Base-by-base conservation (phyloP, 2,329 filamentous ascomycete genomes). In the Aureobasidium sp. region DNA sequence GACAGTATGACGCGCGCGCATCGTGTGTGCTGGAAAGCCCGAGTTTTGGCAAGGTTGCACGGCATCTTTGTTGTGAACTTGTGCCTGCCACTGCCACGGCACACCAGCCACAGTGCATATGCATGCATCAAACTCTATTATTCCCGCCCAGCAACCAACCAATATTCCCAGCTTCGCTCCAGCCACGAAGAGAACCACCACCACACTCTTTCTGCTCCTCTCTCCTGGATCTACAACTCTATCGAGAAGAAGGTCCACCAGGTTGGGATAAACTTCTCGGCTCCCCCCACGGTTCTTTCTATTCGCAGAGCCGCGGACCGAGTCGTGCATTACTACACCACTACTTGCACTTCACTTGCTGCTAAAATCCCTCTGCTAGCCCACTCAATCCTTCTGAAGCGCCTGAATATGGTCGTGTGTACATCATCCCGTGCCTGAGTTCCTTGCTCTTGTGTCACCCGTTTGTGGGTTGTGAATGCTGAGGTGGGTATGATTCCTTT, bases 61-160 rank as follows among this genome's bases (percentile, higher is more conserved):
- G 43, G 43, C 55, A 47, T n/a, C 24, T 37, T 37, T 37, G 41
- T 32, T 26, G 52, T 56, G 39, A 20, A 39, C 55, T 36, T 10
- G 17, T 3, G 12, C 34, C 26, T 34, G 39, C 52, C 41, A 47
- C 36, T 39, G 36, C 29, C 32, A 34, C 32, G 9, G 32, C 9
- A 2, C 13, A n/a, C 41, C 53, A 57, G 53, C 55, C 43, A 47
- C 55, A 37, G 26, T 47, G 55, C 53, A 57, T 46, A 36, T 59
- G 52, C 52, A 44, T 56, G 52, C 52, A 56, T 56, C 26, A 56
- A 56, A 56, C 37, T 44, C 13, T 56, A 20, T 47, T 59, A 29
- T 47, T 47, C 55, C 55, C 43, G 41, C 53, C 53, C 27, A 43
- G 43, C 55, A 46, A 59, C 41, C 55, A n/a, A 17, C 53, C 26